A percentile compares a stretch with the other conserved stretches of the same genome.
phyloP scores from a whole-genome alignment of 2,329 filamentous ascomycete genomes.

The Neocucurbitaria cava region DNA sequence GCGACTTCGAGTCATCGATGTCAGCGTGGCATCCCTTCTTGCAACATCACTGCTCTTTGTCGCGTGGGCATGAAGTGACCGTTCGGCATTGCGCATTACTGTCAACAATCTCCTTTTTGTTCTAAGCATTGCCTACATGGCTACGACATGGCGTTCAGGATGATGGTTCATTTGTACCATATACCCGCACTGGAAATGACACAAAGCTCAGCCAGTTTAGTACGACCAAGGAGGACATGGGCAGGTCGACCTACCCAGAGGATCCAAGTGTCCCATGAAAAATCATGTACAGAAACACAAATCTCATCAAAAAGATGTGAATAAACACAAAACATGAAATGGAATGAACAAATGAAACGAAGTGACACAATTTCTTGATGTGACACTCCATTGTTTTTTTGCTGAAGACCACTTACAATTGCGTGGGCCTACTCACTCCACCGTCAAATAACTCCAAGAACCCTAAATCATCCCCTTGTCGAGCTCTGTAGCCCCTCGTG shows the following conservation, averaged over 20 bases:
- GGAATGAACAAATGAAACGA: background rate
- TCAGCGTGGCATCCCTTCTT: slow-evolving; percentile 17
- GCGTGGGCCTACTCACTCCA: background rate
- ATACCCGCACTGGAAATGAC: slow-evolving; percentile 31
- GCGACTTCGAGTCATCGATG: slow-evolving; percentile 8
- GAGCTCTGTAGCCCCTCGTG: background rate
- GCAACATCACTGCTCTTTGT: slow-evolving; percentile 15
- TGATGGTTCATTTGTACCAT: slow-evolving; percentile 29
- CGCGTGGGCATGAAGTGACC: slow-evolving; percentile 12
- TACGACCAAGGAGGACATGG: background rate
- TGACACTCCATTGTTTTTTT: background rate
- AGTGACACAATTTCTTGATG: background rate
- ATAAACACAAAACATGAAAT: background rate
- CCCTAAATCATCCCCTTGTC: no score
- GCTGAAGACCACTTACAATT: background rate
- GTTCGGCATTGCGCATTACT: background rate
- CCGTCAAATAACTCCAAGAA: no score
- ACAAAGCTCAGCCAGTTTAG: background rate
- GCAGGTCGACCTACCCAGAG: background rate
- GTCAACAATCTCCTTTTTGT: slow-evolving; percentile 9
- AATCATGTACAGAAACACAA: background rate
- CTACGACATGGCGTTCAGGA: slow-evolving; percentile 24
- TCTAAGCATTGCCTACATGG: slow-evolving; percentile 14
- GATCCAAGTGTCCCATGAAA: background rate
- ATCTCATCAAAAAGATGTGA: background rate